phyloP scores from a whole-genome alignment of 306 rosid species.

The Begonia fuchsioides region DNA sequence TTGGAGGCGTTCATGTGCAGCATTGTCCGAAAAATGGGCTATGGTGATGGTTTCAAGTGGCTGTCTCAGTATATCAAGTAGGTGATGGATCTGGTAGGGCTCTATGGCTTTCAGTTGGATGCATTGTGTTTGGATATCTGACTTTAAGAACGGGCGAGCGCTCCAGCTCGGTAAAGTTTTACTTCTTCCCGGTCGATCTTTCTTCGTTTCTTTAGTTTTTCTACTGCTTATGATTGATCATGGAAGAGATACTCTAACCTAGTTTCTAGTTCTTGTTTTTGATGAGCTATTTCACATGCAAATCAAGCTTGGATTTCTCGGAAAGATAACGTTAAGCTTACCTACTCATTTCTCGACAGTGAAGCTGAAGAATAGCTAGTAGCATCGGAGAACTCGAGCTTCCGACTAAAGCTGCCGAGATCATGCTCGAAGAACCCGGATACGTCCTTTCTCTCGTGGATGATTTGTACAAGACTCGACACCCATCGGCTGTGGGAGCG shows the following conservation, averaged over 20 bases:
- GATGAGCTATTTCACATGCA: no score
- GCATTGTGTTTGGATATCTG: slow-evolving; percentile 8
- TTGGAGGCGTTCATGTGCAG: slow-evolving; percentile 39
- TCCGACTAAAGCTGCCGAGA: slow-evolving; percentile 37
- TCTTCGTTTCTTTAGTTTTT: slow-evolving; percentile 6
- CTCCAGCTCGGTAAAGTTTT: slow-evolving; percentile 11
- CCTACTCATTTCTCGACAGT: no score
- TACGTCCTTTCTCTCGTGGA: slow-evolving; percentile 31
- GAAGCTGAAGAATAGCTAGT: no score
- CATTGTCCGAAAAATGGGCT: slow-evolving; percentile 36
- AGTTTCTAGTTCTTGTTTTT: no score
- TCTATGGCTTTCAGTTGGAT: slow-evolving; percentile 8
- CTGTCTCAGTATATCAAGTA: slow-evolving; percentile 28
- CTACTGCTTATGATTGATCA: not conserved
- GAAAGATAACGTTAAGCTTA: no score
- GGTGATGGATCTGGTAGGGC: not conserved
- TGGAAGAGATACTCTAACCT: no score
- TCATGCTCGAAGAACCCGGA: slow-evolving; percentile 59
- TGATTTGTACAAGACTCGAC: slow-evolving; percentile 20
- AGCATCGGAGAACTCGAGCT: slow-evolving; percentile 20
- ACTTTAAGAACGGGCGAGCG: slow-evolving; percentile 10
- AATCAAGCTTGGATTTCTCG: no score
- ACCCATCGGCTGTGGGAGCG: slow-evolving; percentile 33
- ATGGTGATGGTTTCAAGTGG: slow-evolving; percentile 37
- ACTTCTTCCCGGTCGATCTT: slow-evolving; percentile 4